A percentile compares a stretch with the other conserved stretches of the same genome.
Evolutionary conservation across 345 rosid genomes (phyloP).

Genomic region (Pistacia integerrima): DNA sequence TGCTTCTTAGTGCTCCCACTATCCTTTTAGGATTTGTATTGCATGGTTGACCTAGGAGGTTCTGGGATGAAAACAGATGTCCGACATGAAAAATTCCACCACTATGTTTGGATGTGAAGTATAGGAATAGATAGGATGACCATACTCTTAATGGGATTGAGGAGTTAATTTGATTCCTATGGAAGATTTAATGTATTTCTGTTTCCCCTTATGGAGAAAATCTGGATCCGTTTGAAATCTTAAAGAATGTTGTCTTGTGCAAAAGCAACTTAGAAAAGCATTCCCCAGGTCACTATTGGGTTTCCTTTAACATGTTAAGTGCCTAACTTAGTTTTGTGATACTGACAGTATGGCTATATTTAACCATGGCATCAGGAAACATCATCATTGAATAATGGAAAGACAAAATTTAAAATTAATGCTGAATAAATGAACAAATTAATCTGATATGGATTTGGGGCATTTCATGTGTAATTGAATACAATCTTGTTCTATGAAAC

Average conservation of each 20-base stretch:
- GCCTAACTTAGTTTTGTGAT: neutral
- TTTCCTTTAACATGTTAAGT: neutral
- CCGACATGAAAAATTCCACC: neutral
- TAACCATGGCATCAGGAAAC: neutral
- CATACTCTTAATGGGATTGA: neutral
- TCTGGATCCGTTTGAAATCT: neutral
- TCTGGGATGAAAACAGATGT: neutral
- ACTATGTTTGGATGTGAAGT: neutral
- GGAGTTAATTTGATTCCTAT: neutral
- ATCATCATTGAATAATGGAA: neutral
- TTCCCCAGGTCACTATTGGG: neutral
- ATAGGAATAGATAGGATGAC: neutral
- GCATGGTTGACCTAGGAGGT: neutral
- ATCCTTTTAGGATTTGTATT: neutral
- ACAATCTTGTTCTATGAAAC: neutral
- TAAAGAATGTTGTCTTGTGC: neutral
- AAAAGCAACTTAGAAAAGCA: neutral
- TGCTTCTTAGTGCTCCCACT: neutral
- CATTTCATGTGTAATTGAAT: neutral
- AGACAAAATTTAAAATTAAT: neutral
- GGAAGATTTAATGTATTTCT: neutral
- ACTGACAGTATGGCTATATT: neutral
- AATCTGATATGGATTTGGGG: neutral
- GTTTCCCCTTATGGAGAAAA: neutral
- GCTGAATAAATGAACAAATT: neutral